Evolutionary conservation across 164 flowering plant species (phyloP).

Genomic region (Kingdonia uniflora): DNA sequence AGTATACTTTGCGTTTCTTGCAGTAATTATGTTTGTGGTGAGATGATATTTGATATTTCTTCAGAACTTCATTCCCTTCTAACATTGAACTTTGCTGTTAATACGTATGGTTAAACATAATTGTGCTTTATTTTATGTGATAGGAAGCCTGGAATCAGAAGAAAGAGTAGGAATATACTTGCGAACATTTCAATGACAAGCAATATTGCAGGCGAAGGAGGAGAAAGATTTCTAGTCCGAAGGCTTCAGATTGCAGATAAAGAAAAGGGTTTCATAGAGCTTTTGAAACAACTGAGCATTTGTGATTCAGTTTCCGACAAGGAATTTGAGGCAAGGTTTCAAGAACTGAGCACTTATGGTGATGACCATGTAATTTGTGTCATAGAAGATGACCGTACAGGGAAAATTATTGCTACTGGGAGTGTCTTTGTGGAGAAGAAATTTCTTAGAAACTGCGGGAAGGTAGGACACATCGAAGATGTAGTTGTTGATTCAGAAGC

Average conservation of each 20-base stretch:
- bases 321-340: slow-evolving; percentile 51
- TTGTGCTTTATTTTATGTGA: too few relatives aligned
- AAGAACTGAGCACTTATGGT: slow-evolving; percentile 43
- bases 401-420: slow-evolving; percentile 64
- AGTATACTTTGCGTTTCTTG: too few relatives aligned
- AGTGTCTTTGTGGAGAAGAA: slow-evolving; percentile 77
- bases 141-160: too few relatives aligned
- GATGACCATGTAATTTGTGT: slow-evolving; percentile 72
- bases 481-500: slow-evolving; percentile 65
- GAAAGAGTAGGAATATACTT: too few relatives aligned
- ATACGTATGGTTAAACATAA: too few relatives aligned
- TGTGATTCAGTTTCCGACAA: slow-evolving; percentile 54
- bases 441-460: slow-evolving; percentile 71
- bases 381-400: slow-evolving; percentile 46
- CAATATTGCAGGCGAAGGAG: too few relatives aligned
- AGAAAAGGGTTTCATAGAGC: slow-evolving; percentile 61
- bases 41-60: too few relatives aligned
- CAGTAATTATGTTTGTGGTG: too few relatives aligned
- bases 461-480: slow-evolving; percentile 88
- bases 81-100: too few relatives aligned
- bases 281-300: slow-evolving; percentile 52
- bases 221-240: slow-evolving; percentile 23
- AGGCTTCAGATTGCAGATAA: slow-evolving; percentile 56
- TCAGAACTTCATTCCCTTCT: too few relatives aligned
- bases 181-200: too few relatives aligned